These are phyloP conservation scores for Mycena maculata DNA, from an alignment of 768 basidiomycete species.

Conservation along the genomic window DNA sequence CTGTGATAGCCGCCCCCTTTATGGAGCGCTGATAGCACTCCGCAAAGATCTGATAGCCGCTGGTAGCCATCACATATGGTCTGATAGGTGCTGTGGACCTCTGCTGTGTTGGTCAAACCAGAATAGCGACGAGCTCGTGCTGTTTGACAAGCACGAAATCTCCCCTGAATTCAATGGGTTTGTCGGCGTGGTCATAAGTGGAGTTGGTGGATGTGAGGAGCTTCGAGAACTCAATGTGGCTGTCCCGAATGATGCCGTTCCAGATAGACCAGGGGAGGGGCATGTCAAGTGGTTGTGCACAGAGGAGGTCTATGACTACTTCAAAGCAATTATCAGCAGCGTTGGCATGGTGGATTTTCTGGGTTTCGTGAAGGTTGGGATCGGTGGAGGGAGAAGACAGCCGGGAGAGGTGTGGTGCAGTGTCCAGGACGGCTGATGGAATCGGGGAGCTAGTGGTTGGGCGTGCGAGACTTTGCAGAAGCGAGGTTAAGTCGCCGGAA, in stretches of 20 bases:
- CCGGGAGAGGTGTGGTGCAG: not conserved
- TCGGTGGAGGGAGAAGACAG: not conserved
- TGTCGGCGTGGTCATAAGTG: not conserved
- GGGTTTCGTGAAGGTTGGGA: not conserved
- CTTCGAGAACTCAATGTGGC: not conserved
- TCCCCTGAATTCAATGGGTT: not conserved
- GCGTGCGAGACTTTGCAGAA: not conserved
- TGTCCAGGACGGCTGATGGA: not conserved
- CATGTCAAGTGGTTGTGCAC: not conserved
- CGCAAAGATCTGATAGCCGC: no score
- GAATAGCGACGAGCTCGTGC: not conserved
- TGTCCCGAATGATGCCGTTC: not conserved
- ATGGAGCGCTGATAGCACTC: no score
- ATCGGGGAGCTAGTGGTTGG: not conserved
- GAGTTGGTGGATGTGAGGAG: not conserved
- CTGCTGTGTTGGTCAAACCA: no score
- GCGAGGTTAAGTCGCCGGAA: not conserved
- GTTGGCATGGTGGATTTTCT: not conserved
- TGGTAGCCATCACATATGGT: no score
- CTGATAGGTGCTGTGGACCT: no score
- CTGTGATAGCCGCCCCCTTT: no score
- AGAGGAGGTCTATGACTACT: not conserved
- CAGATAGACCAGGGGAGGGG: not conserved
- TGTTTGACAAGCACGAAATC: not conserved
- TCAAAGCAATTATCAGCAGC: not conserved